Conservation (phyloP, 2,329 filamentous ascomycete species). For the Sporothrix inflata region DNA sequence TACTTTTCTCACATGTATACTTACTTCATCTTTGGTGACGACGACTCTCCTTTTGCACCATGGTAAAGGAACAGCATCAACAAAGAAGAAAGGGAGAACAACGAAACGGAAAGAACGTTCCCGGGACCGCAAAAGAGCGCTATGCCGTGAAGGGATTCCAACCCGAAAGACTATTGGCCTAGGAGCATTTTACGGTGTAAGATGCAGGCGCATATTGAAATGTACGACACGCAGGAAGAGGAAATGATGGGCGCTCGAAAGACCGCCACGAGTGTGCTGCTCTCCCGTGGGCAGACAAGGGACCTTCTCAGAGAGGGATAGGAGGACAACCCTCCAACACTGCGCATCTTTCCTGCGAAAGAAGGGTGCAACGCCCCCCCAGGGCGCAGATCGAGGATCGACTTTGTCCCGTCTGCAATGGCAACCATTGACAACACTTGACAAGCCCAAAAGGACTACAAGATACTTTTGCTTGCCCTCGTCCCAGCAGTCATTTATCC, state of each 20-base stretch:
- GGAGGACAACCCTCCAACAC: not conserved
- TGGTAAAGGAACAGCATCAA: not conserved
- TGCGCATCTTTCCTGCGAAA: not conserved
- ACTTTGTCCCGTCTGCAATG: not conserved
- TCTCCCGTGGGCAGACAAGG: not conserved
- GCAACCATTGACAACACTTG: not conserved
- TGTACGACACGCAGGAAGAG: not conserved
- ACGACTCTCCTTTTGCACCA: not conserved
- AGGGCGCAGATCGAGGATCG: not conserved
- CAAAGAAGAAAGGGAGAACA: not conserved
- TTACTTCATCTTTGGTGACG: not conserved
- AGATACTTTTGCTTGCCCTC: not conserved
- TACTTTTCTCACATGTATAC: not conserved
- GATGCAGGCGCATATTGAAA: not conserved
- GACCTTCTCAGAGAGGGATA: not conserved
- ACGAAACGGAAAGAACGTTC: not conserved
- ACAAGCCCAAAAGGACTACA: not conserved
- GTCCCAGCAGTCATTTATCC: not conserved
- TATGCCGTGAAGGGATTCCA: not conserved
- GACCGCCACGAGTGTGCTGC: too few species aligned
- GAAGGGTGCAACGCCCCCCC: not conserved
- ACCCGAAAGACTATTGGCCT: not conserved
- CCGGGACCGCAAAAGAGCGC: not conserved
- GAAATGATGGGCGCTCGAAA: slow-evolving; percentile 8
- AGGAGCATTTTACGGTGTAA: not conserved